phyloP scores from a whole-genome alignment of 176 grass and related monocot genomes.

The Phragmites australis region DNA sequence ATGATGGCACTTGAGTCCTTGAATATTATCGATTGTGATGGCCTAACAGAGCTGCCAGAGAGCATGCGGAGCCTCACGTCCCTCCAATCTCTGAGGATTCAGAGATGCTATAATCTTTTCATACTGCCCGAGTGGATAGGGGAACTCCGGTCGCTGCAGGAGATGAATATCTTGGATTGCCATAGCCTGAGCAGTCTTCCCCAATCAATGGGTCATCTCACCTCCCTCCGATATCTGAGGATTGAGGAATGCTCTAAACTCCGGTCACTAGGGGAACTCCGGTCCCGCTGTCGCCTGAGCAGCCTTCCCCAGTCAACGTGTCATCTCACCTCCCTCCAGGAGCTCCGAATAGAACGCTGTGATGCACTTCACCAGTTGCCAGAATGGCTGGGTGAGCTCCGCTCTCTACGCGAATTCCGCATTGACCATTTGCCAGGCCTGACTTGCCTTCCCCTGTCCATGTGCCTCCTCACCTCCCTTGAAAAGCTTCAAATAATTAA shows the following conservation, averaged over 20 bases:
- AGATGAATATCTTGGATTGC: background rate
- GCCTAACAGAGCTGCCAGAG: background rate
- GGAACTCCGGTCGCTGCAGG: background rate
- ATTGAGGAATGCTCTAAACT: too few species aligned
- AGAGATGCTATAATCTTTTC: too few species aligned
- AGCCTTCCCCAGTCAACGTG: background rate
- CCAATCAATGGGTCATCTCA: background rate
- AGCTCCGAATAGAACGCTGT: background rate
- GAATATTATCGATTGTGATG: background rate
- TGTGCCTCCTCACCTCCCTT: background rate
- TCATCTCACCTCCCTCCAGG: background rate
- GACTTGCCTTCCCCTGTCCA: background rate
- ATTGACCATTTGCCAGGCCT: fast-evolving
- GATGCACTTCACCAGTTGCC: background rate
- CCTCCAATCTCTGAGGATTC: too few species aligned
- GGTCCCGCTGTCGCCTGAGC: too few species aligned
- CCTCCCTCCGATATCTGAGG: too few species aligned
- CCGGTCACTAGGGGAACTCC: too few species aligned
- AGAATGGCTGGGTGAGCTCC: background rate
- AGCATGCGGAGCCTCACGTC: background rate
- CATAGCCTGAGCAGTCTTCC: background rate
- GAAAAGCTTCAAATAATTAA: background rate
- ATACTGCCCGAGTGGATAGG: constrained; percentile 17
- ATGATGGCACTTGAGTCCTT: background rate
- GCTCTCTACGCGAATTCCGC: background rate